phyloP scores from a whole-genome alignment of 2,329 filamentous ascomycete species.

The Fusarium metavorans region DNA sequence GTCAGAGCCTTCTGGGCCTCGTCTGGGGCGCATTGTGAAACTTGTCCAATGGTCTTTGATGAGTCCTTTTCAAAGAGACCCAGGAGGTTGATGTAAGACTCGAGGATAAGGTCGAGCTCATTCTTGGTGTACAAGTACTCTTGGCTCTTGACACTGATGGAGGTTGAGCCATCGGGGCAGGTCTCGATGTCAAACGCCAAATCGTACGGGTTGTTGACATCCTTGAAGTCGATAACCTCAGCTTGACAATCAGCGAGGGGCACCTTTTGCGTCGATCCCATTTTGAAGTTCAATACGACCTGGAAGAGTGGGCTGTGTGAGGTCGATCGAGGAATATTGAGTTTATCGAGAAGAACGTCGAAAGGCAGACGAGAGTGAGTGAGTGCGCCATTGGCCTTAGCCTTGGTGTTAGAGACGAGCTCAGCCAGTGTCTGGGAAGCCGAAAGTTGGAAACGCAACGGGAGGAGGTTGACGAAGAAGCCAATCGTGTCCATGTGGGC shows the following conservation, averaged over 20 bases:
- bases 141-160: not conserved
- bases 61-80: not conserved
- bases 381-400: slow-evolving; percentile 51
- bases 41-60: not conserved
- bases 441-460: not conserved
- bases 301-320: slow-evolving; percentile 63
- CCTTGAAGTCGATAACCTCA: not conserved
- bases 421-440: slow-evolving; percentile 61
- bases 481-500: not conserved
- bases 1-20: not conserved
- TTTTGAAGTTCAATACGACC: slow-evolving; percentile 50
- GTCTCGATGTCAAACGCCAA: not conserved
- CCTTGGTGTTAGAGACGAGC: slow-evolving; percentile 40
- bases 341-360: slow-evolving; percentile 58
- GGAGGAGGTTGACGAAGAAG: slow-evolving; percentile 2
- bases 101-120: not conserved
- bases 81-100: not conserved
- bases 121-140: not conserved
- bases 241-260: not conserved
- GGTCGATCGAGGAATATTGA: slow-evolving; percentile 55
- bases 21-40: not conserved
- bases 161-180: not conserved
- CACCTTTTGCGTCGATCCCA: slow-evolving; percentile 35
- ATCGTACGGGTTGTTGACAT: not conserved
- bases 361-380: slow-evolving; percentile 60